Evolutionary conservation across 345 rosid genomes (phyloP).

Genomic region (Nasturtium officinale): DNA sequence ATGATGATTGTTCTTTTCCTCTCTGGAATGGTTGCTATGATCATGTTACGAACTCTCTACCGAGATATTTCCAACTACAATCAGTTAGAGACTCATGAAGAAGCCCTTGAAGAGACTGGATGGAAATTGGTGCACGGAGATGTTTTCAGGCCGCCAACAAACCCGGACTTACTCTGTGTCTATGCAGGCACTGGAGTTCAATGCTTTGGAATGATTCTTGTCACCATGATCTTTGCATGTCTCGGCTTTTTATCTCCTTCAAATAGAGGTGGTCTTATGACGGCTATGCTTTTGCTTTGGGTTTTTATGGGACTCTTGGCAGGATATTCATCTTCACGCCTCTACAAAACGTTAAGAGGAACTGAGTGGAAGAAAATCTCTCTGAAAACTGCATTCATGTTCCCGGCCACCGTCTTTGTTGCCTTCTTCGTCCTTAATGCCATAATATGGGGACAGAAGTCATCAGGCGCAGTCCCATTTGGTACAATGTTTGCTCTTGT

Average conservation of each 20-base stretch:
- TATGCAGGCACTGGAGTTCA: no score
- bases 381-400: neutral
- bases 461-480: neutral
- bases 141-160: slow-evolving; percentile 80
- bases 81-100: slow-evolving; percentile 93
- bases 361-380: neutral
- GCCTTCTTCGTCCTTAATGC: neutral
- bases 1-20: slow-evolving; percentile 93
- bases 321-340: no score
- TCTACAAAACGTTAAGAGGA: neutral
- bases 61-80: slow-evolving; percentile 93
- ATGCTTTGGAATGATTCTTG: neutral
- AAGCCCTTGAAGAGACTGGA: slow-evolving; percentile 90
- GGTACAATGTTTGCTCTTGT: neutral
- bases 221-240: neutral
- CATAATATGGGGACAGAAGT: neutral
- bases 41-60: slow-evolving; percentile 87
- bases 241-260: neutral
- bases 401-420: neutral
- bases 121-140: slow-evolving; percentile 97
- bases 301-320: no score
- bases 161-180: slow-evolving; percentile 45
- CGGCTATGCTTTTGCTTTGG: no score
- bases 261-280: no score
- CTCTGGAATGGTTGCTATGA: slow-evolving; percentile 98